Percentiles rank a stretch among this genome's conserved stretches.
These are phyloP conservation scores for Ulmus americana DNA, from an alignment of 331 rosid genomes.

Conservation along the genomic window DNA sequence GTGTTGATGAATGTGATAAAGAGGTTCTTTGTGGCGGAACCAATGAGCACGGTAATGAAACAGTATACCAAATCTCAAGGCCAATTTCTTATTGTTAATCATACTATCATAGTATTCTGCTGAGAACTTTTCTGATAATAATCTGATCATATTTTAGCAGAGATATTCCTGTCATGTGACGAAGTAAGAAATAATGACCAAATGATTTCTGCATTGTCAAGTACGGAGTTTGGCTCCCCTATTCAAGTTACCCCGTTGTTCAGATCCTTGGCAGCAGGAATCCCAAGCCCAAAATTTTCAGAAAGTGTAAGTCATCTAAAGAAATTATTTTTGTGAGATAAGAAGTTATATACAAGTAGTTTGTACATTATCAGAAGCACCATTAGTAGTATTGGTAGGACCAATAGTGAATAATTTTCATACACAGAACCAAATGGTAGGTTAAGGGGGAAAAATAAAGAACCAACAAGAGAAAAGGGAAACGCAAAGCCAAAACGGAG, in stretches of 20 bases:
- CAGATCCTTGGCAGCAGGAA: constrained; percentile 92
- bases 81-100: constrained; percentile 1
- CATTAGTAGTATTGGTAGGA: neutral
- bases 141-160: constrained; percentile 36
- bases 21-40: constrained; percentile 36
- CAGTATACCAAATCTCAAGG: constrained; percentile 14
- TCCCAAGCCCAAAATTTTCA: constrained; percentile 96
- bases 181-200: constrained; percentile 39
- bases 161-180: constrained; percentile 45
- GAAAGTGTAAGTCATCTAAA: constrained; percentile 78
- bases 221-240: constrained; percentile 69
- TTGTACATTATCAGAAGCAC: constrained; percentile 2
- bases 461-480: too few relatives aligned
- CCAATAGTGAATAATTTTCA: too few relatives aligned
- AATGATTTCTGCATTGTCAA: constrained; percentile 45
- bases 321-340: constrained; percentile 16
- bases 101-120: constrained; percentile 9
- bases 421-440: too few relatives aligned
- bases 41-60: constrained; percentile 46
- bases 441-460: too few relatives aligned
- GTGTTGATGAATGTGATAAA: constrained; percentile 32
- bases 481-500: too few relatives aligned
- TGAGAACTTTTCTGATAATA: constrained; percentile 24
- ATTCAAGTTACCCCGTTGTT: constrained; percentile 79
- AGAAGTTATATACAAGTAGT: constrained; percentile 1